phyloP scores from a whole-genome alignment of 164 flowering plant genomes.

The Kingdonia uniflora region DNA sequence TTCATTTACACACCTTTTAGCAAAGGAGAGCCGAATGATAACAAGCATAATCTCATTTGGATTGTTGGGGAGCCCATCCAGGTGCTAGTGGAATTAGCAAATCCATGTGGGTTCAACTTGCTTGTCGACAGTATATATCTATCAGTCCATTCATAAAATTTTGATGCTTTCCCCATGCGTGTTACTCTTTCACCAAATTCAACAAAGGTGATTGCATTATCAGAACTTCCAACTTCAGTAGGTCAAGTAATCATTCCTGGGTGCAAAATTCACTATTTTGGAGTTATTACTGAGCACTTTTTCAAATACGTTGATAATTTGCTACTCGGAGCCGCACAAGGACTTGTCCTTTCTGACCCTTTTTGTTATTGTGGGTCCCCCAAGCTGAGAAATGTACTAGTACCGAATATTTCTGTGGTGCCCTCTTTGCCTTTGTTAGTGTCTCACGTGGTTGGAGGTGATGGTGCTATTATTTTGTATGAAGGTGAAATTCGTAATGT shows the following conservation, averaged over 20 bases:
- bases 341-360: slow-evolving; percentile 96
- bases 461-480: slow-evolving; percentile 74
- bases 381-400: slow-evolving; percentile 46
- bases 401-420: slow-evolving; percentile 76
- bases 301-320: slow-evolving; percentile 89
- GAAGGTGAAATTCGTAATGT: slow-evolving; percentile 99
- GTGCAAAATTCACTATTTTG: slow-evolving; percentile 91
- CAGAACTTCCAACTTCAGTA: slow-evolving; percentile 87
- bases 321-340: slow-evolving; percentile 91
- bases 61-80: slow-evolving; percentile 96
- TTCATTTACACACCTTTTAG: slow-evolving; percentile 98
- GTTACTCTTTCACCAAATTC: slow-evolving; percentile 88
- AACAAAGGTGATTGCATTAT: slow-evolving; percentile 72
- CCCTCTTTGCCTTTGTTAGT: slow-evolving; percentile 82
- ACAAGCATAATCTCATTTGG: slow-evolving; percentile 86
- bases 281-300: slow-evolving; percentile 89
- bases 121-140: slow-evolving; percentile 90
- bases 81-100: slow-evolving; percentile 90
- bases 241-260: slow-evolving; percentile 85
- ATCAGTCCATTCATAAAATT: slow-evolving; percentile 74
- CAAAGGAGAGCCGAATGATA: slow-evolving; percentile 73
- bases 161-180: slow-evolving; percentile 85
- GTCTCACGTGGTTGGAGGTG: slow-evolving; percentile 84
- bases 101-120: slow-evolving; percentile 95
- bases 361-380: slow-evolving; percentile 87